These are phyloP conservation scores for Dalbergia cultrata DNA, from an alignment of 306 rosid species.

Conservation along the genomic window DNA sequence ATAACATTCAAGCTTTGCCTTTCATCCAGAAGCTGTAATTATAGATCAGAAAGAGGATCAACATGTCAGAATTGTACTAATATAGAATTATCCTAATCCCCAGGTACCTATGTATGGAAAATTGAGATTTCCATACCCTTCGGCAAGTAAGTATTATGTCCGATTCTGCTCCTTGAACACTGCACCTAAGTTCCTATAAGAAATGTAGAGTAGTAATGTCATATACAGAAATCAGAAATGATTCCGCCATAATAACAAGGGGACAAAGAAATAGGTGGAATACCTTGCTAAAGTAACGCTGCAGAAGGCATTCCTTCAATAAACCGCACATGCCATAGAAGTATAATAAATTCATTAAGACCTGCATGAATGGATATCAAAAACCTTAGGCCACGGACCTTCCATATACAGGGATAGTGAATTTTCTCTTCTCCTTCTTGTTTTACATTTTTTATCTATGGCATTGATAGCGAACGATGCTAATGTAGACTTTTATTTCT, in stretches of 20 bases:
- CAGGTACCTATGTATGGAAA: conserved; percentile 1
- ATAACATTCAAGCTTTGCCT: conserved; percentile 84
- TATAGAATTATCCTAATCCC: background rate
- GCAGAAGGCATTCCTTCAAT: conserved; percentile 88
- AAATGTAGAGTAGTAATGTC: conserved; percentile 30
- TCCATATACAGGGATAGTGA: background rate
- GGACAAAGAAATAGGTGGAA: conserved; percentile 24
- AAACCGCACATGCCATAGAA: conserved; percentile 87
- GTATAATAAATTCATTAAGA: conserved; percentile 75
- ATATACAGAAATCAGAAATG: conserved; percentile 26
- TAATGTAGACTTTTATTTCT: background rate
- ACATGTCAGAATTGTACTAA: conserved; percentile 31
- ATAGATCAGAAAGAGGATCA: conserved; percentile 37
- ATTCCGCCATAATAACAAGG: background rate
- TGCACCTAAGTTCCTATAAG: conserved; percentile 78
- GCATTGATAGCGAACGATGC: background rate
- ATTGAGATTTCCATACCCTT: conserved; percentile 64
- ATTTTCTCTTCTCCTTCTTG: background rate
- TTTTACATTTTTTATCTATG: background rate
- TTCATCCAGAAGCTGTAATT: conserved; percentile 80
- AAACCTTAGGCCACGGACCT: conserved; percentile 12
- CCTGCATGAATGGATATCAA: conserved; percentile 54
- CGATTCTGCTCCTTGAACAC: conserved; percentile 68
- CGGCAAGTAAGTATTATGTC: conserved; percentile 71
- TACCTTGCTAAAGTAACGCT: conserved; percentile 91